phyloP scores from a whole-genome alignment of 495 filamentous ascomycete species.

The Daldinia concentrica region DNA sequence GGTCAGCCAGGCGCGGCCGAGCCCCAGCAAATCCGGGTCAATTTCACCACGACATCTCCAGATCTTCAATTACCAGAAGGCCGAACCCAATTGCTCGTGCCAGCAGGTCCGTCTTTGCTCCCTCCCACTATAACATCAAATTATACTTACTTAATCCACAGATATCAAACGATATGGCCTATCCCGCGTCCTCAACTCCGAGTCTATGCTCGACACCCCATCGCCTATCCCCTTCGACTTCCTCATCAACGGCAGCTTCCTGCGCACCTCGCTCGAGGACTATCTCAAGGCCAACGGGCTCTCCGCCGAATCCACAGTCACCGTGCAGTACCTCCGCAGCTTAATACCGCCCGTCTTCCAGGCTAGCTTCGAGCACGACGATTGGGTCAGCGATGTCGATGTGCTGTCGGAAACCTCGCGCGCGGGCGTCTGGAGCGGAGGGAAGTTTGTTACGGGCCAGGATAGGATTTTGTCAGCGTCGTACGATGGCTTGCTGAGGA shows the following conservation, averaged over 20 bases:
- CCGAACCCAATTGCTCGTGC: conserved; percentile 63
- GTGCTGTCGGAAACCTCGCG: conserved; percentile 74
- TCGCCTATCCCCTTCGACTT: conserved; percentile 94
- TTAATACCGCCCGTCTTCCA: conserved; percentile 86
- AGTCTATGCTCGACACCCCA: conserved; percentile 75
- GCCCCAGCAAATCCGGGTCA: conserved; percentile 60
- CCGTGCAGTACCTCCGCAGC: conserved; percentile 91
- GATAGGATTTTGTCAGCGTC: conserved; percentile 83
- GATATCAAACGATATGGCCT: conserved; percentile 89
- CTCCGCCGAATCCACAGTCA: conserved; percentile 83
- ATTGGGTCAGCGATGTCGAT: conserved; percentile 96
- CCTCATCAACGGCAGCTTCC: conserved; percentile 88
- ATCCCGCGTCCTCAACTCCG: conserved; percentile 90
- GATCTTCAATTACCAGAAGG: conserved; percentile 66
- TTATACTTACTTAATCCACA: conserved; percentile 40
- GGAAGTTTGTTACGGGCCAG: conserved; percentile 53
- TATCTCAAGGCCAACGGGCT: conserved; percentile 87
- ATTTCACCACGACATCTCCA: conserved; percentile 65
- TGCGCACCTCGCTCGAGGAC: conserved; percentile 87
- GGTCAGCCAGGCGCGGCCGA: conserved; percentile 41
- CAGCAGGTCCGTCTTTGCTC: conserved; percentile 50
- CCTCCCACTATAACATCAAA: conserved; percentile 12
- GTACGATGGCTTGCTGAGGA: conserved; percentile 85
- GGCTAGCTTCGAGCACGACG: conserved; percentile 91
- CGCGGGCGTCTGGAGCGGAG: conserved; percentile 65